Evolutionary conservation across 768 basidiomycete species (phyloP).

Genomic region (Mycena maculata): DNA sequence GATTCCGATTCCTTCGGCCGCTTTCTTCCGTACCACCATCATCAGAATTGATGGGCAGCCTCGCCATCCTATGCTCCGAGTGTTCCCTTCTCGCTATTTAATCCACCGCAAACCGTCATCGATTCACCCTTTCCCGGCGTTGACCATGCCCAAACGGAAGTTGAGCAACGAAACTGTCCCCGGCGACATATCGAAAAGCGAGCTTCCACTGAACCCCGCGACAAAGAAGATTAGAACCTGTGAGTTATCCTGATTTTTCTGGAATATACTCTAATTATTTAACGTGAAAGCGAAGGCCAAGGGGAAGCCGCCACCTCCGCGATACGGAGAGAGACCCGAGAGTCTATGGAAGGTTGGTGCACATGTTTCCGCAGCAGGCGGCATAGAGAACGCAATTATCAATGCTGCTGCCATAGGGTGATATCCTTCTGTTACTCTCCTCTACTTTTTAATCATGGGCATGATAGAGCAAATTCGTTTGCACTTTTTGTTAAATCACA

Average conservation of each 20-base stretch:
- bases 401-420: slow-evolving; percentile 82
- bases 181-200: slow-evolving; percentile 4
- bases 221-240: slow-evolving; percentile 18
- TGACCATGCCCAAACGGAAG: slow-evolving; percentile 28
- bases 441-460: not conserved
- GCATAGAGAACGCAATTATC: slow-evolving; percentile 76
- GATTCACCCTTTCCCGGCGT: slow-evolving; percentile 3
- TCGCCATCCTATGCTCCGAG: slow-evolving; percentile 12
- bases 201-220: slow-evolving; percentile 12
- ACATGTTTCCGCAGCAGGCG: slow-evolving; percentile 85
- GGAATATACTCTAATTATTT: not conserved
- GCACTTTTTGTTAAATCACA: slow-evolving; percentile 89
- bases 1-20: not conserved
- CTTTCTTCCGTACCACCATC: not conserved
- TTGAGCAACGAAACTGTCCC: not conserved
- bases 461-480: slow-evolving; percentile 78
- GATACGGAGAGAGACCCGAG: slow-evolving; percentile 36
- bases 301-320: slow-evolving; percentile 1
- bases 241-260: not conserved
- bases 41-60: too few relatives aligned
- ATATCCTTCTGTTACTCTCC: not conserved
- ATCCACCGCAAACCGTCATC: not conserved
- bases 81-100: not conserved
- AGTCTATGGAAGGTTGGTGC: slow-evolving; percentile 81
- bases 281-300: slow-evolving; percentile 1